These are phyloP conservation scores for Herpetomonas tarakana DNA, from an alignment of 208 protist genomes.

Conservation along the genomic window DNA sequence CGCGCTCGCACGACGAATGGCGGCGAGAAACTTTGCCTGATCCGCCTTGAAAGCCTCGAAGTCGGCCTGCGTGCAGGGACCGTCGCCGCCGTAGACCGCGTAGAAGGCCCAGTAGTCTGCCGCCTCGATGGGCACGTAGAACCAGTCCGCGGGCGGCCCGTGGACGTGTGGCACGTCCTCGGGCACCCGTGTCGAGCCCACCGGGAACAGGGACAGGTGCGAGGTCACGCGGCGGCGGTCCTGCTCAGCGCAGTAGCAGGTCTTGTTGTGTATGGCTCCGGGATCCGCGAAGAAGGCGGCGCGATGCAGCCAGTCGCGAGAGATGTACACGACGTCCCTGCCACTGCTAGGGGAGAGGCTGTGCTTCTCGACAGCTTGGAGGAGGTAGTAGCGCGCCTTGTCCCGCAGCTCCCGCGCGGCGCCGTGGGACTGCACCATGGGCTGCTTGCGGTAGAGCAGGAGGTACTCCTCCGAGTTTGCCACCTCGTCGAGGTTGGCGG, in stretches of 20 bases:
- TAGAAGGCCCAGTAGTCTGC: constrained; percentile 69
- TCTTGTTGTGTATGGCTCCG: constrained; percentile 71
- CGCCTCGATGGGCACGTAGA: constrained; percentile 59
- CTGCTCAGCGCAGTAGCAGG: constrained; percentile 63
- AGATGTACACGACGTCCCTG: constrained; percentile 58
- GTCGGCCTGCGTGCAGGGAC: constrained; percentile 32
- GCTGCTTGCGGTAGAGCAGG: constrained; percentile 81
- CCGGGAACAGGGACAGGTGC: constrained; percentile 20
- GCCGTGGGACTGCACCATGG: constrained; percentile 29
- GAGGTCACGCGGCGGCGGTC: constrained; percentile 13
- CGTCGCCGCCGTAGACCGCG: constrained; percentile 64
- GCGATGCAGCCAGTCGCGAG: constrained; percentile 79
- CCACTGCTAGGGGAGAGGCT: background rate
- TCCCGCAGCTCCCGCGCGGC: constrained; percentile 38
- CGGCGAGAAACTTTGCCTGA: constrained; percentile 21
- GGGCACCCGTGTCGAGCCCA: constrained; percentile 17
- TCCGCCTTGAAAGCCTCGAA: constrained; percentile 28
- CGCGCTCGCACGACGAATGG: background rate
- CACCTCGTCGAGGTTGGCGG: constrained; percentile 34
- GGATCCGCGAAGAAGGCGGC: constrained; percentile 76
- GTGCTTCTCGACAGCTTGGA: background rate
- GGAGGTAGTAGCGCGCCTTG: constrained; percentile 54
- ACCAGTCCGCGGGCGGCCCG: constrained; percentile 64
- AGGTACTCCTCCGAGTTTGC: constrained; percentile 83
- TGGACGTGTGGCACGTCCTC: constrained; percentile 44